phyloP scores from a whole-genome alignment of 116 monocot genomes.

The Posidonia oceanica region DNA sequence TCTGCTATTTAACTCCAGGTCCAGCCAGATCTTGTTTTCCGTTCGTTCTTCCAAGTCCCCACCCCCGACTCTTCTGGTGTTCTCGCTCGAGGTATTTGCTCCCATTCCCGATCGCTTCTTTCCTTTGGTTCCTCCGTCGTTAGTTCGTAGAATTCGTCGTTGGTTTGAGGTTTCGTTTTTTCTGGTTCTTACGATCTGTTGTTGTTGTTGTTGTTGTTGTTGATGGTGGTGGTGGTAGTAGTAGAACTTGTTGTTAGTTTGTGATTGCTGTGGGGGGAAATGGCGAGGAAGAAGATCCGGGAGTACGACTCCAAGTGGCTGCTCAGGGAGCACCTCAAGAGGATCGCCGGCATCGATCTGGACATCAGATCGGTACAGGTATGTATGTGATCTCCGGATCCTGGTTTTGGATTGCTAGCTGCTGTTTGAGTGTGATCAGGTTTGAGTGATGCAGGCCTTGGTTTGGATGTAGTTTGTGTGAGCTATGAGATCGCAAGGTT shows the following conservation, averaged over 20 bases:
- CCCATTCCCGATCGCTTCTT: too few species aligned
- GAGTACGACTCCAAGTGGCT: conserved; percentile 90
- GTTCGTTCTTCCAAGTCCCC: neutral
- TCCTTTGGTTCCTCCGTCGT: too few species aligned
- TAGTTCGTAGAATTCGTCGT: too few species aligned
- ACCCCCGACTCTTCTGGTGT: neutral
- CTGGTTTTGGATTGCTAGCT: neutral
- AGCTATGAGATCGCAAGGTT: neutral
- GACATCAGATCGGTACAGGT: conserved; percentile 72
- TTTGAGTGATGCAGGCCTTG: neutral
- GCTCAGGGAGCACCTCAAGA: conserved; percentile 82
- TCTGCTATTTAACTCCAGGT: too few species aligned
- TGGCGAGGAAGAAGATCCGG: conserved; percentile 92
- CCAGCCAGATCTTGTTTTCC: neutral
- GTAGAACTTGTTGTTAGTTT: too few species aligned
- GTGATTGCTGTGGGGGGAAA: conserved; percentile 3
- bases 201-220: too few species aligned
- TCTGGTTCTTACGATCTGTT: too few species aligned
- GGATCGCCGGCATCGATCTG: conserved; percentile 63
- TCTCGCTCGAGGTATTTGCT: too few species aligned
- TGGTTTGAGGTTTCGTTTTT: too few species aligned
- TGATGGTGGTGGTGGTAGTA: too few species aligned
- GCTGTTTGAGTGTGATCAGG: conserved; percentile 25
- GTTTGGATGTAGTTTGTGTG: neutral
- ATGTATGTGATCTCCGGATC: neutral